A percentile compares a stretch with the other conserved stretches of the same genome.
Conservation (phyloP, 2,329 filamentous ascomycete species). For the Microcera coccophila region DNA sequence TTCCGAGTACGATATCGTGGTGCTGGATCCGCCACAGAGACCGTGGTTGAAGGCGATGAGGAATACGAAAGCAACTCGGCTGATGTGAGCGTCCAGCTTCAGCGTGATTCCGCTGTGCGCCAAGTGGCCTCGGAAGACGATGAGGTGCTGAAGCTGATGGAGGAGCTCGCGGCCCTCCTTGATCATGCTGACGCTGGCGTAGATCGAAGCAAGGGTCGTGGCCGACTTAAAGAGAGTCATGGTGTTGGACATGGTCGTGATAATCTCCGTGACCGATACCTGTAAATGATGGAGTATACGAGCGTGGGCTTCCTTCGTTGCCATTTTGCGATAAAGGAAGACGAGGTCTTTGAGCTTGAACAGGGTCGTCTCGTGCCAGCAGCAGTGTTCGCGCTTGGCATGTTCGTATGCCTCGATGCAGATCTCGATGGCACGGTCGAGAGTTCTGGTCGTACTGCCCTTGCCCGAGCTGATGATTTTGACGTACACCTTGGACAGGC, state of each 20-base stretch:
- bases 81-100: conserved; percentile 34
- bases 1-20: conserved; percentile 38
- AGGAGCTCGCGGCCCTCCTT: conserved; percentile 41
- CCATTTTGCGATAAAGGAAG: conserved; percentile 38
- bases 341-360: conserved; percentile 41
- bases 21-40: conserved; percentile 32
- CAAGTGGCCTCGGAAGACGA: conserved; percentile 37
- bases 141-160: conserved; percentile 46
- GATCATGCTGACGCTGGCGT: conserved; percentile 38
- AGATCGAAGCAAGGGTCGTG: conserved; percentile 43
- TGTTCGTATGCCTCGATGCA: conserved; percentile 41
- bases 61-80: conserved; percentile 41
- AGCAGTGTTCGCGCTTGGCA: conserved; percentile 41
- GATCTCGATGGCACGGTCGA: conserved; percentile 33
- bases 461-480: conserved; percentile 34
- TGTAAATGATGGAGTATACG: conserved; percentile 39
- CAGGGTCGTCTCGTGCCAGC: conserved; percentile 44
- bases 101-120: conserved; percentile 39
- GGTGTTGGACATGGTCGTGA: conserved; percentile 34
- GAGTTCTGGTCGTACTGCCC: conserved; percentile 30
- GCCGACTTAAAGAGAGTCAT: conserved; percentile 49
- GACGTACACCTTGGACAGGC: conserved; percentile 45
- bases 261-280: conserved; percentile 38
- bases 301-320: conserved; percentile 35
- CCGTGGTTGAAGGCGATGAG: conserved; percentile 43